These are phyloP conservation scores for Fusarium nanum DNA, from an alignment of 2,329 filamentous ascomycete species.

Conservation along the genomic window DNA sequence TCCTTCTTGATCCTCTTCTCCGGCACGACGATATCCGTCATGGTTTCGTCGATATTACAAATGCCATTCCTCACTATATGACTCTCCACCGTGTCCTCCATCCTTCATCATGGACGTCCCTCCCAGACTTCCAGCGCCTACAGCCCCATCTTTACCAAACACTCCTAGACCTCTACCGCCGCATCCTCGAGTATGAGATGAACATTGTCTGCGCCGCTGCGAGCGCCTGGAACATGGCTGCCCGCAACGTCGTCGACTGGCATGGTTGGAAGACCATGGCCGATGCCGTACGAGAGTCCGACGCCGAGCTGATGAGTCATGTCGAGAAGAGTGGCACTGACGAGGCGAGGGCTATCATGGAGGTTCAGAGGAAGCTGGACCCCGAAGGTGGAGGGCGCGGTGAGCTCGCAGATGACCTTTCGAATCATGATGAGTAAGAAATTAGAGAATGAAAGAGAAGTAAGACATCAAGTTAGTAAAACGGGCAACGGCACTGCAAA, in stretches of 20 bases:
- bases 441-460: not conserved
- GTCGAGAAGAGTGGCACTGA: conserved; percentile 40
- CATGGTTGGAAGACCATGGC: conserved; percentile 46
- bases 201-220: conserved; percentile 55
- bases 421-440: not conserved
- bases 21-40: conserved; percentile 47
- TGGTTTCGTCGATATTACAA: conserved; percentile 49
- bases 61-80: conserved; percentile 53
- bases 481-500: not conserved
- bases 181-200: conserved; percentile 55
- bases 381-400: conserved; percentile 28
- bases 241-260: conserved; percentile 54
- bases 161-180: conserved; percentile 48
- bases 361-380: conserved; percentile 25
- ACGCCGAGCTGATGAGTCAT: conserved; percentile 41
- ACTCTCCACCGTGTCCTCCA: conserved; percentile 46
- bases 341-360: conserved; percentile 31
- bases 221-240: conserved; percentile 52
- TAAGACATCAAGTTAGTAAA: not conserved
- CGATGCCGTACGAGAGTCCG: conserved; percentile 44
- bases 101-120: conserved; percentile 40
- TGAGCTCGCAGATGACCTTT: not conserved
- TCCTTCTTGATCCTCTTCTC: conserved; percentile 53
- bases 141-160: conserved; percentile 39
- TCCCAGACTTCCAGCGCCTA: conserved; percentile 40